Base-by-base conservation (phyloP, 768 basidiomycete genomes). In the Tulasnella sp. region DNA sequence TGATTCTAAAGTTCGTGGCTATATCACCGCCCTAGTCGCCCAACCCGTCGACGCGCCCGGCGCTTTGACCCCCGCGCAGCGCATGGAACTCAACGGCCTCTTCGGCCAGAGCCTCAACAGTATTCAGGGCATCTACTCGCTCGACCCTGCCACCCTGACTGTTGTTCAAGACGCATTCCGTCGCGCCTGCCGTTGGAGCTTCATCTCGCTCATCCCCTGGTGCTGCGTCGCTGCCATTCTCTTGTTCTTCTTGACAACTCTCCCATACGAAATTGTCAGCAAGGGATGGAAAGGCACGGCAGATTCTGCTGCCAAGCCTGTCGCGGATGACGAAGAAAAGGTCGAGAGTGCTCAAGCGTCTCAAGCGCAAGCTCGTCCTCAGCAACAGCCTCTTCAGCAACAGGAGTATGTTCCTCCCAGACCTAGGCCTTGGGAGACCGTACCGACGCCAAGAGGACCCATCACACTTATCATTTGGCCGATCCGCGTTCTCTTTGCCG, bases 171-270 rank as follows among this genome's bases (percentile, higher is more conserved):
- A 68, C 48, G 77, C 75, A 36, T 77, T 75, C 65, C 59, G 63
- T 51, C 60, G 70, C 8, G 77, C 70, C 2, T 66, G 70, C 6
- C 64, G 69, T 25, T 78, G 71, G 73, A 61, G 66, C 15, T 79
- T 79, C 57, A 65, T 76, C 49, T 74, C 72, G 25, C 61, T 78
- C 52, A 58, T 78, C n/a, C 77, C 76, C 0, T 78, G 76, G 76
- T 61, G 67, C 39, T 73, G 60, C 21, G 34, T 77, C 12, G 66
- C 68, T 29, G 57, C 63, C 32, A 21, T 77, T 25, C 6, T 65
- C 19, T 69, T 70, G 27, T 40, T 76, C 49, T 72, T 75, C 62
- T 63, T 78, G 64, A 60, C 65, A 6, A 69, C 65, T 23, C 74
- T 77, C 7, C 46, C 36, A 3, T 4, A 54, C 23, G 52, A 54